These are phyloP conservation scores for Pseudozyma tsukubaensis DNA, from an alignment of 1,284 basidiomycete genomes.

Conservation along the genomic window DNA sequence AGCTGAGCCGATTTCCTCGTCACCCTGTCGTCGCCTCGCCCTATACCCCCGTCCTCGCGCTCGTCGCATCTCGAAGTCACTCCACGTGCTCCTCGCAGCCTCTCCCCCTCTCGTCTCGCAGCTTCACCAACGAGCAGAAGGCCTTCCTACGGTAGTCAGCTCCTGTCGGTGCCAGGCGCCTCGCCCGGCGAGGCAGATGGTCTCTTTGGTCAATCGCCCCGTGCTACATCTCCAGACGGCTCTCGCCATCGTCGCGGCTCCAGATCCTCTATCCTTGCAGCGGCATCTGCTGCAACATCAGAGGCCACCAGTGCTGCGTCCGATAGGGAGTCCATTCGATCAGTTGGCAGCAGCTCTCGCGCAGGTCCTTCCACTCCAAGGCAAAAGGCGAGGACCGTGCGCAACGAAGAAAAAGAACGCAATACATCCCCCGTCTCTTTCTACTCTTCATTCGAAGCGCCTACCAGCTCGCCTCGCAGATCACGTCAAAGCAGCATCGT, in stretches of 20 bases:
- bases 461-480: conserved; percentile 20
- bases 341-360: conserved; percentile 28
- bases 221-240: conserved; percentile 14
- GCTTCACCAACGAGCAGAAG: conserved; percentile 13
- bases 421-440: conserved; percentile 40
- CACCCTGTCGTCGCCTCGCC: conserved; percentile 43
- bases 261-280: conserved; percentile 40
- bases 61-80: conserved; percentile 22
- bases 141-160: conserved; percentile 20
- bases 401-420: conserved; percentile 18
- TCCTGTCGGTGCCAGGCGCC: conserved; percentile 30
- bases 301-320: conserved; percentile 22
- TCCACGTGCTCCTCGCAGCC: conserved; percentile 30
- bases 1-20: conserved; percentile 12
- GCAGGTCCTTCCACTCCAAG: conserved; percentile 22
- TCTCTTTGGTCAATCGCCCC: conserved; percentile 9
- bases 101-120: conserved; percentile 18
- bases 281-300: conserved; percentile 35
- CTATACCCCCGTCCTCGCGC: conserved; percentile 34
- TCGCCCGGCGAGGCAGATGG: conserved; percentile 15
- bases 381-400: conserved; percentile 16
- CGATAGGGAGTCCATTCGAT: conserved; percentile 38
- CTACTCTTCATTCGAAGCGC: conserved; percentile 31
- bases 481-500: conserved; percentile 30
- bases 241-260: conserved; percentile 38